Conservation (phyloP, 352 stramenopile species). For the Elongisporangium prolatum region DNA sequence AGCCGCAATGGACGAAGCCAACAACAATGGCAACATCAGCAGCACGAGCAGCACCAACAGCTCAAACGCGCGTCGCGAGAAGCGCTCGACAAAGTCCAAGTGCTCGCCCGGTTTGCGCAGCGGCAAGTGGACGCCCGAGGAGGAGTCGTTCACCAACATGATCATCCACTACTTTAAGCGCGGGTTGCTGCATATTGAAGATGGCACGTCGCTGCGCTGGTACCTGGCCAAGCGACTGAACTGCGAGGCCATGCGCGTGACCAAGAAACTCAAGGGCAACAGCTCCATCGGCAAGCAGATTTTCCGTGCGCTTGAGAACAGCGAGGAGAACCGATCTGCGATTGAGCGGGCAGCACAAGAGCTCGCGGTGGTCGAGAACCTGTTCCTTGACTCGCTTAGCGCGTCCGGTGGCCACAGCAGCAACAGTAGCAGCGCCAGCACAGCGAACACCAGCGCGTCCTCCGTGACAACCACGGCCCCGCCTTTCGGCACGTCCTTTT, state of each 20-base stretch:
- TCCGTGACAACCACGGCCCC: slow-evolving; percentile 12
- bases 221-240: slow-evolving; percentile 83
- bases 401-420: slow-evolving; percentile 11
- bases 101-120: slow-evolving; percentile 73
- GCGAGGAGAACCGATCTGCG: slow-evolving; percentile 39
- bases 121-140: slow-evolving; percentile 82
- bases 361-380: slow-evolving; percentile 51
- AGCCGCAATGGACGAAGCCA: slow-evolving; percentile 3
- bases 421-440: slow-evolving; percentile 6
- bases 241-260: slow-evolving; percentile 86
- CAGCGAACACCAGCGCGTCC: slow-evolving; percentile 1
- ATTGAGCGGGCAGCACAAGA: slow-evolving; percentile 54
- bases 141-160: slow-evolving; percentile 80
- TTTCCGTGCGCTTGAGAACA: slow-evolving; percentile 74
- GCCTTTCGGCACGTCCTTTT: neutral
- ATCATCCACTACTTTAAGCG: slow-evolving; percentile 87
- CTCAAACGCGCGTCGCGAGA: slow-evolving; percentile 24
- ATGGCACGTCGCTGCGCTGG: slow-evolving; percentile 81
- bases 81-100: slow-evolving; percentile 86
- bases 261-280: slow-evolving; percentile 88
- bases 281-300: slow-evolving; percentile 88
- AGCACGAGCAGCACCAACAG: slow-evolving; percentile 16
- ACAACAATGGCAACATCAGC: slow-evolving; percentile 9
- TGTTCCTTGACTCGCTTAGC: slow-evolving; percentile 70
- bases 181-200: slow-evolving; percentile 70